Evolutionary conservation across 2,329 filamentous ascomycete species (phyloP), one percentile per base, ranked within the genome.

Genomic region (Drechslerella dactyloides): DNA sequence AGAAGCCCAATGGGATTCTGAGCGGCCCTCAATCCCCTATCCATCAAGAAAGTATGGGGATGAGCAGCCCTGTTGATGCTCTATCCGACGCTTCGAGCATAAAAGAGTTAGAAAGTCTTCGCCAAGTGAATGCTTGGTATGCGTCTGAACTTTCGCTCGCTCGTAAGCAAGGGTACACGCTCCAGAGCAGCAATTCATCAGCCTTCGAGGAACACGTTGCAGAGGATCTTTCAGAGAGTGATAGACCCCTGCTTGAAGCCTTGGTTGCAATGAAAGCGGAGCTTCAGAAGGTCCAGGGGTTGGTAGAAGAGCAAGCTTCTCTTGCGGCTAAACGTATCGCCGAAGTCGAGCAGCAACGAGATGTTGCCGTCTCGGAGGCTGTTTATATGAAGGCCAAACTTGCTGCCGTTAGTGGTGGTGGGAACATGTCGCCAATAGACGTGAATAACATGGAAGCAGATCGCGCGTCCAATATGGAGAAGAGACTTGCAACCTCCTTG

Each of bases 51-150:
- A 58, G 44, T 21, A 30, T 73, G 10, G 68, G 66, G 7, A 73
- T 55, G 27, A 42, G 60, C 23, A 46, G 51, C 21, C 57, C 56
- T 7, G 15, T 61, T n/a, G 60, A 66, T 15, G 8, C 40, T 19
- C 33, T 54, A 6, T 17, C 59, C 10, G 54, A 66, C n/a, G 21
- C 50, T 17, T 48, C 53, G 3, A 21, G 56, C 21, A 51, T 52
- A 13, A 93, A 94, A 78, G 94, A 99, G 78, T 83, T 99, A 1
- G 93, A 99, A 78, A 84, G 87, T 7, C 85, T 89, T 2, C 90
- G 91, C 77, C 94, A 89, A 77, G 87, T 90, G 57, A 97, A 96
- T 80, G 93, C 93, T 0, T 99, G 94, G 94, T 97, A 96, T 79
- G 91, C 92, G 6, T 97, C 93, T 0, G 94, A 99, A 80, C 83